phyloP scores from a whole-genome alignment of 331 rosid species.

The Malus hybrid region DNA sequence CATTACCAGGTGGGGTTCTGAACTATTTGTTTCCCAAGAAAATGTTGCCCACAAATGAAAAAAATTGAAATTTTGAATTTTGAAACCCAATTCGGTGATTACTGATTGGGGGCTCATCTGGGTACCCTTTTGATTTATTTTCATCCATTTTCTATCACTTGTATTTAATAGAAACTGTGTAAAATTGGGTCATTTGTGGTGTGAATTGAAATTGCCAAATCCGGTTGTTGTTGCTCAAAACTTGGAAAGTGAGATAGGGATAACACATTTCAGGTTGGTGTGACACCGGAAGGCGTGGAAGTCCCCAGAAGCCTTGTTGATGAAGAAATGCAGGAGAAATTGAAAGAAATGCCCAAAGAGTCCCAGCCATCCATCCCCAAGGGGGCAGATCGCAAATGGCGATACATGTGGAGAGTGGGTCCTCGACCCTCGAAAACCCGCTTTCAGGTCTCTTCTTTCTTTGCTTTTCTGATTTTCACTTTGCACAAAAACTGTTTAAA shows the following conservation, averaged over 20 bases:
- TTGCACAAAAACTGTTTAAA: not conserved
- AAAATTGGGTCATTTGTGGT: not conserved
- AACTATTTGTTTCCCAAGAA: not conserved
- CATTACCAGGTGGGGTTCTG: slow-evolving; percentile 69
- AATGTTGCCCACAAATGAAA: not conserved
- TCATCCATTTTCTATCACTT: not conserved
- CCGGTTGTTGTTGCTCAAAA: not conserved
- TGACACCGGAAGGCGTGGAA: slow-evolving; percentile 87
- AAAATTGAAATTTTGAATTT: not conserved
- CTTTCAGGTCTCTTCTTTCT: slow-evolving; percentile 52
- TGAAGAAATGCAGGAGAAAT: slow-evolving; percentile 69
- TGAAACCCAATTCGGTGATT: not conserved
- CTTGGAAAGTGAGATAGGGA: slow-evolving; percentile 12
- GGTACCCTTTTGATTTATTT: not conserved
- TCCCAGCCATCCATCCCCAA: slow-evolving; percentile 49
- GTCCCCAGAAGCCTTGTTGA: slow-evolving; percentile 89
- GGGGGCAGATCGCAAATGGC: slow-evolving; percentile 90
- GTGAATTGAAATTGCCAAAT: not conserved
- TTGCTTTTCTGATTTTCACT: no score
- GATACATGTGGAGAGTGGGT: slow-evolving; percentile 95
- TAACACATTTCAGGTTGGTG: slow-evolving; percentile 55
- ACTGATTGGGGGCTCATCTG: not conserved
- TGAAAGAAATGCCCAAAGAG: slow-evolving; percentile 62
- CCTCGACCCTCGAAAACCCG: slow-evolving; percentile 68
- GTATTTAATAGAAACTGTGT: not conserved